Percentiles rank a stretch among this genome's conserved stretches.
Evolutionary conservation across 73 alveolate genomes (phyloP).

Genomic region (Uronychia binucleata): DNA sequence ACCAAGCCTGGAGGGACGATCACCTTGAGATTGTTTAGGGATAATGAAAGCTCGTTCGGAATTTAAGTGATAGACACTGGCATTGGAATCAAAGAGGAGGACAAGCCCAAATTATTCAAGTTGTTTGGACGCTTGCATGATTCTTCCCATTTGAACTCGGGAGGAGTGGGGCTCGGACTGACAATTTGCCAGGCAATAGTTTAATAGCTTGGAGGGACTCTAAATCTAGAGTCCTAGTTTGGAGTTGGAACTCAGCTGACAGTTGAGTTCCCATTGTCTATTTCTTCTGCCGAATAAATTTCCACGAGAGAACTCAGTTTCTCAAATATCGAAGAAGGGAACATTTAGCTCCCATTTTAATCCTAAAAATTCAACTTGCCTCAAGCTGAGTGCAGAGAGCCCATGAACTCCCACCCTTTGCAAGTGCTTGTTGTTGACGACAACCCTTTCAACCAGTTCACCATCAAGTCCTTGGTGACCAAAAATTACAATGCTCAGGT

Average conservation of each 20-base stretch:
- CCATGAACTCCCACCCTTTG: background rate
- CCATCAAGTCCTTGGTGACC: background rate
- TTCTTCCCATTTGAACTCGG: background rate
- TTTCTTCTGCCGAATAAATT: too few species aligned
- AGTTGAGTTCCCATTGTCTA: background rate
- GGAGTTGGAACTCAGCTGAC: background rate
- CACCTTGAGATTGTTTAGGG: background rate
- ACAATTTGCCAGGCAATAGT: background rate
- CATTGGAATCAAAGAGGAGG: background rate
- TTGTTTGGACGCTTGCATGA: background rate
- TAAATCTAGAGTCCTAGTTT: background rate
- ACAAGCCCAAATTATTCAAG: background rate
- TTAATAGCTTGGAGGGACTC: background rate
- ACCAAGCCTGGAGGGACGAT: background rate
- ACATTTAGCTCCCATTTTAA: too few species aligned
- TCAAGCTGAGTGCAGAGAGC: background rate
- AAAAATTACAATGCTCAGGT: background rate
- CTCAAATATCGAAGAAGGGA: too few species aligned
- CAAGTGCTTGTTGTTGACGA: background rate
- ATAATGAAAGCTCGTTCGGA: background rate
- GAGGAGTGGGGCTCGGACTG: constrained; percentile 4
- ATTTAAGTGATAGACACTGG: background rate
- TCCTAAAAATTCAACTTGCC: background rate
- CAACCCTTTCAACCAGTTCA: background rate
- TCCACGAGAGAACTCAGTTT: too few species aligned